phyloP scores from a whole-genome alignment of 495 filamentous ascomycete species.

The Hypomontagnella monticulosa region DNA sequence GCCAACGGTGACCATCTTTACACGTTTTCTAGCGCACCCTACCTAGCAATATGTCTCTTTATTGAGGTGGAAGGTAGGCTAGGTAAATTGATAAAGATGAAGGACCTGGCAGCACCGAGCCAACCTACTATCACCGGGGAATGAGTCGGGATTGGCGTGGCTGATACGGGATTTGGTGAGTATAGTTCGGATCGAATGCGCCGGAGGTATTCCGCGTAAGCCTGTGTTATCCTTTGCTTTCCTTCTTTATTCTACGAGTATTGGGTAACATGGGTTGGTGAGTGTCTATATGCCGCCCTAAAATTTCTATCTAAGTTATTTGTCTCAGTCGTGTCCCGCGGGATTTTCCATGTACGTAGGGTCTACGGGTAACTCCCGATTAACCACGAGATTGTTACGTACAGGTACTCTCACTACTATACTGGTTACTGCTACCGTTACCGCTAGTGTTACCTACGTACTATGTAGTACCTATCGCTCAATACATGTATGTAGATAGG shows the following conservation, averaged over 20 bases:
- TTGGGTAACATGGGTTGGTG: no score
- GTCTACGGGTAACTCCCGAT: no score
- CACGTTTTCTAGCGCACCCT: neutral
- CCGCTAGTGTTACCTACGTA: no score
- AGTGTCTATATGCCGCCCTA: conserved; percentile 1
- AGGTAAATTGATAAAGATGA: neutral
- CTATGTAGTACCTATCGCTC: no score
- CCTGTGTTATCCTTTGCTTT: no score
- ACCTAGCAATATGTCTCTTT: neutral
- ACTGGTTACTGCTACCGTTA: no score
- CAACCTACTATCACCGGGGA: neutral
- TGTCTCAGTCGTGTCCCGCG: conserved; percentile 17
- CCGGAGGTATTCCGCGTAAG: no score
- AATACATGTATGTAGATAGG: neutral
- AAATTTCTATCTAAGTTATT: neutral
- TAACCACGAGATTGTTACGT: no score
- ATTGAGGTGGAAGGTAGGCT: neutral
- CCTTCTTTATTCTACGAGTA: no score
- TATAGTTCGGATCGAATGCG: neutral
- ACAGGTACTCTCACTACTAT: no score
- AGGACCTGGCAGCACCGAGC: neutral
- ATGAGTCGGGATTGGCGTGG: conserved; percentile 2
- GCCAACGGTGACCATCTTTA: conserved; percentile 69
- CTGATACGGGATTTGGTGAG: conserved; percentile 6
- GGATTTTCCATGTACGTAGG: conserved; percentile 9